A percentile compares a stretch with the other conserved stretches of the same genome.
Evolutionary conservation across 495 filamentous ascomycete species (phyloP).

Genomic region (Aspergillus ellipticus): DNA sequence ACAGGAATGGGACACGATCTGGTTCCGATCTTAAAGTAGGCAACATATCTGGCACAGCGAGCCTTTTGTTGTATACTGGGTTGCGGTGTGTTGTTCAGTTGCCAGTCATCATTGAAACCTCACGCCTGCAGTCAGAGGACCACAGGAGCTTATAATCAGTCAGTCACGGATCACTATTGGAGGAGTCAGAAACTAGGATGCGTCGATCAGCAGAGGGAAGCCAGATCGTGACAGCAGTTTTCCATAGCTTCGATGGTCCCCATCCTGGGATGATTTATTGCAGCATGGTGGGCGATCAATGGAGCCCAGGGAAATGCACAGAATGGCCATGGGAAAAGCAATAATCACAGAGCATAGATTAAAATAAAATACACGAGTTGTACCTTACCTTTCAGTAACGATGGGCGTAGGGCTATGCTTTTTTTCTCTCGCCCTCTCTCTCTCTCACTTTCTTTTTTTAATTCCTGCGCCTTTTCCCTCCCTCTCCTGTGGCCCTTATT

Average conservation of each 20-base stretch:
- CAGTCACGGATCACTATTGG: slow-evolving; percentile 34
- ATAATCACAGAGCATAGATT: slow-evolving; percentile 17
- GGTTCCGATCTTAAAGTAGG: slow-evolving; percentile 15
- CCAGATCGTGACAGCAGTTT: slow-evolving; percentile 45
- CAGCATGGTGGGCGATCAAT: slow-evolving; percentile 46
- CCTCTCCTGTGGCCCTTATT: slow-evolving; percentile 3
- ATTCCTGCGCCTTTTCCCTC: neutral
- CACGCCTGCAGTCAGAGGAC: slow-evolving; percentile 23
- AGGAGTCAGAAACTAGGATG: slow-evolving; percentile 46
- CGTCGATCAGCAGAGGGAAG: slow-evolving; percentile 40
- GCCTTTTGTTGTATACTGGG: slow-evolving; percentile 6
- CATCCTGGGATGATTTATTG: slow-evolving; percentile 40
- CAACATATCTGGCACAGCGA: slow-evolving; percentile 34
- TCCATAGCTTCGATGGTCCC: slow-evolving; percentile 42
- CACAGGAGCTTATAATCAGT: slow-evolving; percentile 41
- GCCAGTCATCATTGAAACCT: slow-evolving; percentile 27
- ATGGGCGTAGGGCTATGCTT: slow-evolving; percentile 7
- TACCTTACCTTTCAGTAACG: slow-evolving; percentile 21
- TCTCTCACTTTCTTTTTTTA: slow-evolving; percentile 6
- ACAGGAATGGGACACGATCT: slow-evolving; percentile 26
- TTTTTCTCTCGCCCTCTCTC: too few species aligned
- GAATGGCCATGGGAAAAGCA: slow-evolving; percentile 20
- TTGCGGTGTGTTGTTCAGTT: slow-evolving; percentile 23
- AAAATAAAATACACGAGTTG: slow-evolving; percentile 25
- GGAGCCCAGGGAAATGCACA: slow-evolving; percentile 33